Percentiles rank a stretch among this genome's conserved stretches.
These are phyloP conservation scores for Hyphochytrium catenoides DNA, from an alignment of 352 stramenopile genomes.

Conservation along the genomic window DNA sequence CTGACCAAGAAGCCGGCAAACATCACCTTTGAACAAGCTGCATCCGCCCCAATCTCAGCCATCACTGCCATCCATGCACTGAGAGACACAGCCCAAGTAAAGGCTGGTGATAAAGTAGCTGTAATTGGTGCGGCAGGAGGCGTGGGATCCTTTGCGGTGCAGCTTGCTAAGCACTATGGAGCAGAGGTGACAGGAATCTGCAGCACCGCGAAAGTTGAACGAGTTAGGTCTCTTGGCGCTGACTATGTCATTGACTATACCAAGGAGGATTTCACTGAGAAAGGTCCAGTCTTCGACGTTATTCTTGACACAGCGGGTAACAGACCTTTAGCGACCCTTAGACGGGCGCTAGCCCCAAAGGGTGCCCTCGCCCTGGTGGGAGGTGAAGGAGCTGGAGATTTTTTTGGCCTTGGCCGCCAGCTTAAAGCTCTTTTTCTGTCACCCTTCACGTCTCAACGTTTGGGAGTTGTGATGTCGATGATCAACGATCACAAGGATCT, in stretches of 20 bases:
- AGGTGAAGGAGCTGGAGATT: no score
- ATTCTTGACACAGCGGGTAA: no score
- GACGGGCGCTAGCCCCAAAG: no score
- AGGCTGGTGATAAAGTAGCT: conserved; percentile 18
- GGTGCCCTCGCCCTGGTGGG: no score
- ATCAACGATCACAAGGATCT: no score
- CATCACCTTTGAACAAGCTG: conserved; percentile 17
- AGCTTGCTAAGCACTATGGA: conserved; percentile 16
- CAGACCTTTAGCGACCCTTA: no score
- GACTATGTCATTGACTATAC: conserved; percentile 22
- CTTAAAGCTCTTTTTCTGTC: no score
- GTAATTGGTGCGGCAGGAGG: conserved; percentile 18
- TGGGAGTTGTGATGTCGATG: no score
- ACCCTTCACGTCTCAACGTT: no score
- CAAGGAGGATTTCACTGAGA: no score
- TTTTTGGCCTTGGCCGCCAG: no score
- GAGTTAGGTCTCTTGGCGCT: conserved; percentile 14
- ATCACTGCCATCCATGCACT: conserved; percentile 19
- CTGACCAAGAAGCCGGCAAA: conserved; percentile 19
- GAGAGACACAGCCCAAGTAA: conserved; percentile 12
- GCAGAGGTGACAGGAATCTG: conserved; percentile 15
- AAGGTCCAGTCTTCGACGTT: no score
- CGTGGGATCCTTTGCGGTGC: conserved; percentile 17
- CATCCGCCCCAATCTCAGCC: conserved; percentile 12
- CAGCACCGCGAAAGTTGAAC: conserved; percentile 15